Conservation (phyloP, 345 rosid genomes). For the Geranium brycei region DNA sequence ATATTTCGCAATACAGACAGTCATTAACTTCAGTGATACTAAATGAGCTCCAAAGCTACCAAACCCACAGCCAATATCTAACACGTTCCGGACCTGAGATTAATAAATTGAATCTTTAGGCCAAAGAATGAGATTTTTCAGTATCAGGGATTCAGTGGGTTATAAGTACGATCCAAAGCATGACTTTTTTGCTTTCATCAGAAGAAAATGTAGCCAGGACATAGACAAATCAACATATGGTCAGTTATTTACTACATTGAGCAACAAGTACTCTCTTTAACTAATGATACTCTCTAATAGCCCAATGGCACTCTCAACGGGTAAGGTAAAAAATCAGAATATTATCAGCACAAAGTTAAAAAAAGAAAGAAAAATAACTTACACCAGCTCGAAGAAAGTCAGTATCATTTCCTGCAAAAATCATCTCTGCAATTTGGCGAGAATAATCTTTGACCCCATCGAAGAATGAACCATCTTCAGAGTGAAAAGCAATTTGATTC, state of each 20-base stretch:
- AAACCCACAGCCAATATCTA: slow-evolving; percentile 96
- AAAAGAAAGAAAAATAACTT: slow-evolving; percentile 25
- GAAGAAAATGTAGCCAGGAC: too few relatives aligned
- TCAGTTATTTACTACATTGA: not conserved
- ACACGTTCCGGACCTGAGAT: slow-evolving; percentile 54
- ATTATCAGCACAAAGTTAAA: not conserved
- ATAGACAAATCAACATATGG: too few relatives aligned
- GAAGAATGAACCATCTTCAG: slow-evolving; percentile 73
- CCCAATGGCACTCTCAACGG: not conserved
- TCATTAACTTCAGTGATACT: slow-evolving; percentile 66
- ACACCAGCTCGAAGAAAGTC: slow-evolving; percentile 92
- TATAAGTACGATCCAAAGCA: too few relatives aligned
- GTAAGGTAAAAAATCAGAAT: not conserved
- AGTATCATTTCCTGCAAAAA: slow-evolving; percentile 80
- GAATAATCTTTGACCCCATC: slow-evolving; percentile 94
- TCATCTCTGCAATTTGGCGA: slow-evolving; percentile 93
- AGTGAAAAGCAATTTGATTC: slow-evolving; percentile 93
- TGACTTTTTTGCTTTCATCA: too few relatives aligned
- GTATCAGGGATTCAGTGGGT: not conserved
- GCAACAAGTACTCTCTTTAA: not conserved
- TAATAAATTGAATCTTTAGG: not conserved
- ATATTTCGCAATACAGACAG: slow-evolving; percentile 77
- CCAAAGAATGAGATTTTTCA: slow-evolving; percentile 1
- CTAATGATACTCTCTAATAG: not conserved
- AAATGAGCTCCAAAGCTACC: slow-evolving; percentile 97